phyloP scores from a whole-genome alignment of 495 filamentous ascomycete species.

The Monascus purpureus region DNA sequence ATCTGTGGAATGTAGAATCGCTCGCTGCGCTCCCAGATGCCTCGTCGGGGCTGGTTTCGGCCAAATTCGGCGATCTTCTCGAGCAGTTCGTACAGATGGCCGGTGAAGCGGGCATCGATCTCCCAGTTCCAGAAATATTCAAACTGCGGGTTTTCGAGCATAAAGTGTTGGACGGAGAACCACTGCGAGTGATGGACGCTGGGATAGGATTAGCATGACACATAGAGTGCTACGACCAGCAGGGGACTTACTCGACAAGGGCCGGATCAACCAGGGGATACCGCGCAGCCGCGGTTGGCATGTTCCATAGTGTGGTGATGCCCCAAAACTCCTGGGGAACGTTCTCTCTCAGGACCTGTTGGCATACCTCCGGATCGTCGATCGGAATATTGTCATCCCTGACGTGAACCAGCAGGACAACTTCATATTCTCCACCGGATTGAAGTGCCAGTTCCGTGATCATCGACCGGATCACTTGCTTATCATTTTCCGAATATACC shows the following conservation, averaged over 20 bases:
- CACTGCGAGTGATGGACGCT: slow-evolving; percentile 9
- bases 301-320: slow-evolving; percentile 17
- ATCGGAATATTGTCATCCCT: slow-evolving; percentile 39
- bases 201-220: slow-evolving; percentile 18
- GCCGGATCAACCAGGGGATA: background rate
- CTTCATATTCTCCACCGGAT: slow-evolving; percentile 60
- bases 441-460: slow-evolving; percentile 55
- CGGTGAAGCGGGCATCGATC: slow-evolving; percentile 51
- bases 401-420: slow-evolving; percentile 58
- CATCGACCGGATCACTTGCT: slow-evolving; percentile 52
- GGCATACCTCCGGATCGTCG: slow-evolving; percentile 25
- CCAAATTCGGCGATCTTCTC: slow-evolving; percentile 43
- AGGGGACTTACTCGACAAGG: background rate
- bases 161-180: slow-evolving; percentile 23
- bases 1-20: slow-evolving; percentile 50
- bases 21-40: slow-evolving; percentile 59
- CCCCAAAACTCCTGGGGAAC: slow-evolving; percentile 50
- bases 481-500: slow-evolving; percentile 53
- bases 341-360: slow-evolving; percentile 24
- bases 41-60: slow-evolving; percentile 44
- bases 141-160: slow-evolving; percentile 49
- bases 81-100: slow-evolving; percentile 53
- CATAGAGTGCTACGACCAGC: slow-evolving; percentile 34
- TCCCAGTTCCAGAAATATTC: slow-evolving; percentile 65
- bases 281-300: slow-evolving; percentile 2